These are phyloP conservation scores for Myxozyma nipponensis DNA, from an alignment of 805 yeast genomes.

Conservation along the genomic window DNA sequence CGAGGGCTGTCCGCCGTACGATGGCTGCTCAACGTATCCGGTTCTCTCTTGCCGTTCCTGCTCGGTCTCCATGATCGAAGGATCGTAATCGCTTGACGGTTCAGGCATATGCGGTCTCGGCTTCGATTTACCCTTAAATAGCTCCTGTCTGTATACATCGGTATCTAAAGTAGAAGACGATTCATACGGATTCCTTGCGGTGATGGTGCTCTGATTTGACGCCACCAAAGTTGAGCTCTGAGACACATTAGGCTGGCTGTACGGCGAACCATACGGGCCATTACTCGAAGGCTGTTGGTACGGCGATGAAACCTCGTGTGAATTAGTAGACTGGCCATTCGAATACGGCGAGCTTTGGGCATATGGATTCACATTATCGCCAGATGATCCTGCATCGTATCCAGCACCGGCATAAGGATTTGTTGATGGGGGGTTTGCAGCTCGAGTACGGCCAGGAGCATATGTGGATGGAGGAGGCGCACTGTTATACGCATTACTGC, in stretches of 20 bases:
- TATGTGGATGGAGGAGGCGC: background rate
- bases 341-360: background rate
- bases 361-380: background rate
- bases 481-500: background rate
- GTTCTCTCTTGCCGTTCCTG: constrained; percentile 17
- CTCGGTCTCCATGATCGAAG: constrained; percentile 28
- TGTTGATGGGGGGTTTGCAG: too few relatives aligned
- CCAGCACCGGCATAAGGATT: background rate
- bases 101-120: constrained; percentile 2
- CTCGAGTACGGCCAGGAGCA: too few relatives aligned
- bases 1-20: constrained; percentile 1
- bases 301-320: too few relatives aligned
- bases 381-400: background rate
- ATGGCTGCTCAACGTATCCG: background rate
- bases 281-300: background rate
- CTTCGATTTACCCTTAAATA: constrained; percentile 13
- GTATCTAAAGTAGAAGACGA: background rate
- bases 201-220: background rate
- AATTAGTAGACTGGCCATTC: too few relatives aligned
- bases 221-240: background rate
- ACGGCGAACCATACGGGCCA: background rate
- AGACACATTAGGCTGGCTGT: background rate
- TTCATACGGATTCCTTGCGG: background rate
- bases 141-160: constrained; percentile 13
- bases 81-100: constrained; percentile 15